These are phyloP conservation scores for Lachnellula subtilissima DNA, from an alignment of 2,329 filamentous ascomycete genomes.

Conservation along the genomic window DNA sequence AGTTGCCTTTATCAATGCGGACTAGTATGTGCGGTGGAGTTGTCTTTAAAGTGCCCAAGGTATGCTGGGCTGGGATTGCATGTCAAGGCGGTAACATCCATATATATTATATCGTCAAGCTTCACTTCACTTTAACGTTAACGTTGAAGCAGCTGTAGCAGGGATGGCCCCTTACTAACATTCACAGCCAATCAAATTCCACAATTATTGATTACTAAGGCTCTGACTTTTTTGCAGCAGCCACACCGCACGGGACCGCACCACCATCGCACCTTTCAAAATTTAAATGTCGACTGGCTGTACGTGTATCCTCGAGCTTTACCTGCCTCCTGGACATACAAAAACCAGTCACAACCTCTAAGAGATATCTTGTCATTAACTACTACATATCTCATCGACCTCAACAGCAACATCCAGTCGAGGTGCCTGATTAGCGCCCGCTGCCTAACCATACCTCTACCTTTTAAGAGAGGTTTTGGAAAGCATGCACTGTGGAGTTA, in stretches of 20 bases:
- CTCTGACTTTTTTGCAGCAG: background rate
- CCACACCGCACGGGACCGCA: too few species aligned
- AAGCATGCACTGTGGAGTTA: background rate
- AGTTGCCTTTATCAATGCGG: background rate
- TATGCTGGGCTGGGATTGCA: background rate
- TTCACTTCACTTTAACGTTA: background rate
- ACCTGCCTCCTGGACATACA: too few species aligned
- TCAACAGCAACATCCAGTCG: background rate
- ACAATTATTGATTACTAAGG: background rate
- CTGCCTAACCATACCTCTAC: background rate
- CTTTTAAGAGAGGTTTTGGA: conserved; percentile 4
- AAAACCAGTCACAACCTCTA: too few species aligned
- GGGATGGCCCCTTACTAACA: background rate
- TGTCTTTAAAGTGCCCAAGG: background rate
- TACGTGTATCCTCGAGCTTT: too few species aligned
- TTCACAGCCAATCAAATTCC: background rate
- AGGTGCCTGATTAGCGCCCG: background rate
- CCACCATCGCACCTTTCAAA: too few species aligned
- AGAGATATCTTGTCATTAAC: too few species aligned
- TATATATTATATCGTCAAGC: background rate
- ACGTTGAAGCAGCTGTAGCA: background rate
- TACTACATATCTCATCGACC: too few species aligned
- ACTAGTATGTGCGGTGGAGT: background rate
- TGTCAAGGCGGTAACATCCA: background rate
- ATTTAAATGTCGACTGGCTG: too few species aligned